phyloP scores from a whole-genome alignment of 768 basidiomycete genomes.

The Russula earlei region DNA sequence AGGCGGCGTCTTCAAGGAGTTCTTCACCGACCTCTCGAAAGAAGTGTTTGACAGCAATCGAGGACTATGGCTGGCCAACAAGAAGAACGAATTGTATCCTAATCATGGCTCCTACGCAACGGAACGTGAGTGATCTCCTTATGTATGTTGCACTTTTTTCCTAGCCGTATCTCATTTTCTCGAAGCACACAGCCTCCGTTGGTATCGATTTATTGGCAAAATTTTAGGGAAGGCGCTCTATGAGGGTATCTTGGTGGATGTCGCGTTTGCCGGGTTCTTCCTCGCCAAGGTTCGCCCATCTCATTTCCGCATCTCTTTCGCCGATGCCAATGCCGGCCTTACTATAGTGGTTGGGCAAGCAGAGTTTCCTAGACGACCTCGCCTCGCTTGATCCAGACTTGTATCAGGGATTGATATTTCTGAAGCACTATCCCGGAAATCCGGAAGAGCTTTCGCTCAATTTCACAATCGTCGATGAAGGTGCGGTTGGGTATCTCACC shows the following conservation, averaged over 20 bases:
- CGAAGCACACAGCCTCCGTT: conserved; percentile 72
- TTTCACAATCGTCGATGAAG: conserved; percentile 82
- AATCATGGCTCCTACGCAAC: conserved; percentile 88
- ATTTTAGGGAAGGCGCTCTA: conserved; percentile 96
- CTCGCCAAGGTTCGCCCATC: conserved; percentile 57
- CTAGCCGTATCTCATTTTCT: neutral
- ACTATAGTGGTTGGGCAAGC: conserved; percentile 78
- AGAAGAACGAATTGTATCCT: conserved; percentile 90
- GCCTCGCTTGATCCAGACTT: conserved; percentile 85
- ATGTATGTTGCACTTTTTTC: neutral
- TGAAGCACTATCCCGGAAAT: conserved; percentile 85
- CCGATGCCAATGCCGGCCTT: neutral
- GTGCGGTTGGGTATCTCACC: conserved; percentile 31
- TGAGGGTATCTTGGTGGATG: conserved; percentile 90
- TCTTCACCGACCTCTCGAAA: conserved; percentile 84
- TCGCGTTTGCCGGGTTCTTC: conserved; percentile 94
- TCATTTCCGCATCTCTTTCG: neutral
- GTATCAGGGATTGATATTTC: conserved; percentile 83
- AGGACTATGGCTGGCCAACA: conserved; percentile 86
- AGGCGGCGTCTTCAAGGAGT: conserved; percentile 97
- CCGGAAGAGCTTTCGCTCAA: conserved; percentile 84
- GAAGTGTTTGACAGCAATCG: conserved; percentile 94
- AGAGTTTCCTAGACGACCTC: conserved; percentile 89
- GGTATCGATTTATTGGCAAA: conserved; percentile 90
- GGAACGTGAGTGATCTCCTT: conserved; percentile 49